A percentile compares a stretch with the other conserved stretches of the same genome.
Conservation (phyloP, 164 flowering plant species). For the Liriodendron chinense region DNA sequence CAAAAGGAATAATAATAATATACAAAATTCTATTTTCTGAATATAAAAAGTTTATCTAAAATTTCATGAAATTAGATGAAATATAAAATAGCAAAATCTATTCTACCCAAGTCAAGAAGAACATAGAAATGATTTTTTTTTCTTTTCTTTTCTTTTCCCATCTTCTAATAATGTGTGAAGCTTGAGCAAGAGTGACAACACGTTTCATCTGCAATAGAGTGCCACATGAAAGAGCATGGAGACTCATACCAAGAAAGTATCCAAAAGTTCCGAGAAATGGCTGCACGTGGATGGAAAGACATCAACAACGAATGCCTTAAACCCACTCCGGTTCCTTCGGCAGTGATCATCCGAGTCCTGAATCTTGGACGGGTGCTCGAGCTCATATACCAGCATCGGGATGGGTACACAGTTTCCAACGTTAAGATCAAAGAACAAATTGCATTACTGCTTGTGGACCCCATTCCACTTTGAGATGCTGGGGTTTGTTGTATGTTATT, state of each 20-base stretch:
- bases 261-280: background rate
- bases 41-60: no score
- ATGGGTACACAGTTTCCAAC: constrained; percentile 9
- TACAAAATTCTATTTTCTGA: no score
- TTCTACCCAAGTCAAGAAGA: no score
- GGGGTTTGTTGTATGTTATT: no score
- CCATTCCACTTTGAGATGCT: background rate
- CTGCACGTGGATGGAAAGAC: constrained; percentile 20
- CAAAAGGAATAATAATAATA: no score
- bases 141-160: background rate
- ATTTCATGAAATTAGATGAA: no score
- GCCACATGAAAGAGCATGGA: constrained; percentile 6
- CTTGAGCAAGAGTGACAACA: background rate
- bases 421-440: background rate
- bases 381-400: constrained; percentile 1
- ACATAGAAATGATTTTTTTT: no score
- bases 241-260: background rate
- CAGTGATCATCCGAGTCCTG: constrained; percentile 2
- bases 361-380: constrained; percentile 9
- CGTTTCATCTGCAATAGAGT: background rate
- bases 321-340: background rate
- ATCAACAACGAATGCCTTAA: constrained; percentile 10
- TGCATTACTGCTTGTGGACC: background rate
- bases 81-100: no score
- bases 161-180: background rate